Base-by-base conservation (phyloP, 176 grass and related monocot species). In the Ensete glaucum region DNA sequence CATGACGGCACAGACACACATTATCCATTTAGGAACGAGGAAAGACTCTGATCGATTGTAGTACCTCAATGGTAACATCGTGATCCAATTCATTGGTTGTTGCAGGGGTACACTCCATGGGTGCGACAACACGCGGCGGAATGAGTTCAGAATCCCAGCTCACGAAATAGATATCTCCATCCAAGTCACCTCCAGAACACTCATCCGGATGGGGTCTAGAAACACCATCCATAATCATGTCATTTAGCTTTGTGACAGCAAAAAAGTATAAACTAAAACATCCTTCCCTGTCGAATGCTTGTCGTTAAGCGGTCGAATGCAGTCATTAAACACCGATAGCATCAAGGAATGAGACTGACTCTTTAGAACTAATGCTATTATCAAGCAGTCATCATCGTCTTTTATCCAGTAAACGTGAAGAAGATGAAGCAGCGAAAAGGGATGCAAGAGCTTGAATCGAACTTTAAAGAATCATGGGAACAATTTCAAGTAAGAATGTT, bases 161-260 rank as follows among this genome's bases (percentile, higher is more conserved):
- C 53, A 91, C 94, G 72, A 93, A 98, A 81, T 93, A 98, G 81
- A 98, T 85, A 73, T 93, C 94, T 20, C 90, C 94, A 34, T 98
- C 94, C 62, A 98, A 87, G 83, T 98, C 94, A 82, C 94, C 93
- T 71, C 94, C 94, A 26, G 94, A 98, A 83, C 90, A 93, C 64
- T 98, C 94, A 70, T 98, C 91, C 60, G 90, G 87, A 80, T 98
- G 94, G 29, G 94, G 90, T 65, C 93, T 96, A 83, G 34, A 84
- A 53, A 63, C 64, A 43, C 34, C 6, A 79, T 48, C 34, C 6
- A 79, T 48, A 79, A 60, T 60, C n/a, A 69, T 59, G 53, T 50
- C 71, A n/a, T 1, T 67, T 79, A 78, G 27, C 29, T 34, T 34
- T 70, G 29, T 9, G n/a, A 64, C 52, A 65, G 26, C 26, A 34